Conservation (phyloP, 345 rosid genomes). For the Barbarea vulgaris region DNA sequence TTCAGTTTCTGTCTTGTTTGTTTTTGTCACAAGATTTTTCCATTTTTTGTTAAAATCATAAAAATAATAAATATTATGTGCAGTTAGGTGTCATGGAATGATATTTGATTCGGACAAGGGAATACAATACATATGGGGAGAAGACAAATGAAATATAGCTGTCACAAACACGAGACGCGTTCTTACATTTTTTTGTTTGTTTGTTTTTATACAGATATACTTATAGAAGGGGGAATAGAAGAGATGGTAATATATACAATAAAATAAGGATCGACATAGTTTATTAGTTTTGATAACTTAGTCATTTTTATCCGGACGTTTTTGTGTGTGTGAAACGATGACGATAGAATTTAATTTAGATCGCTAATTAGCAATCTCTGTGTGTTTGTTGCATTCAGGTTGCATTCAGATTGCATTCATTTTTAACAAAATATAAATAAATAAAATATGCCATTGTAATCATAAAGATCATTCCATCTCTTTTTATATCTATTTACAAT, state of each 20-base stretch:
- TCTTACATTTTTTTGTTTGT: conserved; percentile 12
- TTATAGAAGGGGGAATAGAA: neutral
- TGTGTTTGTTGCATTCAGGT: neutral
- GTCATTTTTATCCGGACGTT: neutral
- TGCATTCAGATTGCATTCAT: too few relatives aligned
- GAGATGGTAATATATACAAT: neutral
- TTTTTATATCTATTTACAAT: too few relatives aligned
- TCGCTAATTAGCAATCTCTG: neutral
- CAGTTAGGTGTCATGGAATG: conserved; percentile 30
- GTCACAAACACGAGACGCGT: conserved; percentile 45
- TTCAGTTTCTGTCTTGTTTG: neutral
- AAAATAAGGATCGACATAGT: neutral
- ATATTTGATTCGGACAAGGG: conserved; percentile 38
- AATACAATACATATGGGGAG: conserved; percentile 33
- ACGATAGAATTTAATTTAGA: neutral
- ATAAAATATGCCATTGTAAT: too few relatives aligned
- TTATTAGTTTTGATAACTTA: neutral
- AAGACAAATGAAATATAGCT: conserved; percentile 41
- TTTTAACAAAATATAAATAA: too few relatives aligned
- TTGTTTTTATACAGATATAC: neutral
- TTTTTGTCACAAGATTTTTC: conserved; percentile 2
- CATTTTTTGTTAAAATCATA: conserved; percentile 2
- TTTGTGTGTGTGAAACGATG: conserved; percentile 13
- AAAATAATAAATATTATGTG: conserved; percentile 7
- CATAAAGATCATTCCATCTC: too few relatives aligned